Base-by-base conservation (phyloP, 306 rosid genomes). In the Casuarina cunninghamiana region DNA sequence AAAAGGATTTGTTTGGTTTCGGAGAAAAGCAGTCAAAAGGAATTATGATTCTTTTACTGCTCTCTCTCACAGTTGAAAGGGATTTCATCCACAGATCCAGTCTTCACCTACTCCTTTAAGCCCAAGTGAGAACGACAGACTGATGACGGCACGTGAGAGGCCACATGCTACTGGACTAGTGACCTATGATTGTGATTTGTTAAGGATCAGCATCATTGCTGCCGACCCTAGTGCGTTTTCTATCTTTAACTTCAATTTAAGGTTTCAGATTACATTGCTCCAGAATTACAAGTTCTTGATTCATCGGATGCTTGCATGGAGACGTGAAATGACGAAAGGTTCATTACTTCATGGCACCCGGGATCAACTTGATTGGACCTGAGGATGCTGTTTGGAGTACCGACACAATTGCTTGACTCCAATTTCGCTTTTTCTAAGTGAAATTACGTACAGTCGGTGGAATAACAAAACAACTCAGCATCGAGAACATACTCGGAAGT, bases 271-370 rank as follows among this genome's bases (percentile, higher is more conserved):
- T 62, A 17, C n/a, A 8, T 11, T 10, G n/a, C n/a, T 15, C 42
- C n/a, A 26, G 10, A 13, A 10, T 49, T 42, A 2, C 32, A 26
- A 26, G 32, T 26, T 26, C 32, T 26, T 26, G 32, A 1, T 26
- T 26, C 32, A 26, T 26, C 32, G 32, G 32, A 26, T 65, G 2
- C 65, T 48, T 67, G 69, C 43, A 74, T 50, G 41, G 51, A 44
- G 79, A 53, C 75, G 70, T 13, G 45, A 69, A 69, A 50, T 32
- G 5, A 53, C 0, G 5, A 39, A 26, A 32, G 72, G 74, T 74
- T 19, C 80, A 69, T 41, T 72, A 13, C 7, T 42, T 62, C 10
- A n/a, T 42, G 26, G 37, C 71, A 67, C 49, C 35, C 32, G 42
- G 6, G 32, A 39, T 4, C 2, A 26, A n/a, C 5, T 49, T 60